These are phyloP conservation scores for Panicum virgatum DNA, from an alignment of 202 grass and related monocot species.

Conservation along the genomic window DNA sequence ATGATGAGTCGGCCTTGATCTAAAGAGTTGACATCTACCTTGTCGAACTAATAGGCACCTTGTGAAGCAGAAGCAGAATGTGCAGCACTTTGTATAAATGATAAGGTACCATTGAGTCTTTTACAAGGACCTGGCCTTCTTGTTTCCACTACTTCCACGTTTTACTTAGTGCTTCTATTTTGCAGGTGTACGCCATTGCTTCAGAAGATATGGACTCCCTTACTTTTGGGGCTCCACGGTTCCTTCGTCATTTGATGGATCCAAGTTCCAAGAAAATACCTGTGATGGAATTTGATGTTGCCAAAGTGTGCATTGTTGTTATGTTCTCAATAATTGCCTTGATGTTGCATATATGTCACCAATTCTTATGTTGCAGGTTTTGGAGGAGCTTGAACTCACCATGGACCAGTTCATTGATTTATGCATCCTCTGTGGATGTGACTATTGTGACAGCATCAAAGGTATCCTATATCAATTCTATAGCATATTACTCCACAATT, in stretches of 20 bases:
- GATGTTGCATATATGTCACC: slow-evolving; percentile 13
- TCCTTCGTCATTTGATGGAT: slow-evolving; percentile 98
- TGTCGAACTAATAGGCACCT: slow-evolving; percentile 68
- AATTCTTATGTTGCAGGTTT: slow-evolving; percentile 60
- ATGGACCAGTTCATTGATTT: slow-evolving; percentile 99
- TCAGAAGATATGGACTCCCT: slow-evolving; percentile 99
- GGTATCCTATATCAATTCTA: slow-evolving; percentile 40
- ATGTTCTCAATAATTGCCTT: not conserved
- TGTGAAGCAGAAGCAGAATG: slow-evolving; percentile 97
- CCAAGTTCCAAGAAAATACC: slow-evolving; percentile 97
- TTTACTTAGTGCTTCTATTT: slow-evolving; percentile 28
- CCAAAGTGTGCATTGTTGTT: slow-evolving; percentile 63
- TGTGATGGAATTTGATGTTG: slow-evolving; percentile 95
- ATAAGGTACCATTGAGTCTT: slow-evolving; percentile 50
- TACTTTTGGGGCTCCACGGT: slow-evolving; percentile 86
- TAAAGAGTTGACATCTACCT: slow-evolving; percentile 6
- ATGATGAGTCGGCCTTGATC: too few species aligned
- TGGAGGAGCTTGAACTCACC: slow-evolving; percentile 88
- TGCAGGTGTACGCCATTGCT: slow-evolving; percentile 85
- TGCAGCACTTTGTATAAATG: slow-evolving; percentile 74
- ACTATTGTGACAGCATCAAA: slow-evolving; percentile 98
- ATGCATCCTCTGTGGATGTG: slow-evolving; percentile 93
- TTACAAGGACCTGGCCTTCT: slow-evolving; percentile 13
- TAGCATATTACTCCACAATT: not conserved
- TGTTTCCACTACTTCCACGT: slow-evolving; percentile 20